phyloP scores from a whole-genome alignment of 148 eudicot genomes.

The Polygonum maritimum region DNA sequence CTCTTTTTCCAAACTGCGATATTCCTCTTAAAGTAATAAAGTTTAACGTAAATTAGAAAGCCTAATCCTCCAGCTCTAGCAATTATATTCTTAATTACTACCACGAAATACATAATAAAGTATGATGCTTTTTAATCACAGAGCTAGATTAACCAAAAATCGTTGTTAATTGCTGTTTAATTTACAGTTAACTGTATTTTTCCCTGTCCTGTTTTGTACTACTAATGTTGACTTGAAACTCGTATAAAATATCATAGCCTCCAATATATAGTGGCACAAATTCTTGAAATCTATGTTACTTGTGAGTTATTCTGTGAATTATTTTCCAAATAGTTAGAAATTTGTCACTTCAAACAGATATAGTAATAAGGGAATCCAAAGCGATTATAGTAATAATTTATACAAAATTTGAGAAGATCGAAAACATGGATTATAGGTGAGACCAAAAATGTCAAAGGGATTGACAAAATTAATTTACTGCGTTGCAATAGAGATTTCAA shows the following conservation, averaged over 20 bases:
- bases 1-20: not conserved
- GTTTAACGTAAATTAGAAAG: not conserved
- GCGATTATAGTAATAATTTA: not conserved
- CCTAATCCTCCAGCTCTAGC: not conserved
- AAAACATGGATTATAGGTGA: slow-evolving; percentile 3
- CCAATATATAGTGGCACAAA: not conserved
- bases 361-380: not conserved
- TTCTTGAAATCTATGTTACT: not conserved
- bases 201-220: too few relatives aligned
- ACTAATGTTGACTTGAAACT: too few relatives aligned
- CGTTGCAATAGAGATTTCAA: not conserved
- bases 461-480: slow-evolving; percentile 4
- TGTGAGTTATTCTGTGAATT: not conserved
- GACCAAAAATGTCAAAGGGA: slow-evolving; percentile 3
- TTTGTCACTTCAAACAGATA: not conserved
- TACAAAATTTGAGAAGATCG: not conserved
- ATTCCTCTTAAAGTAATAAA: not conserved
- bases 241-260: not conserved
- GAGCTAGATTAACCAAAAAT: too few relatives aligned
- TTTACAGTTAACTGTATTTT: too few relatives aligned
- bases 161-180: too few relatives aligned
- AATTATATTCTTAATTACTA: not conserved
- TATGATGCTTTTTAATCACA: too few relatives aligned
- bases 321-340: not conserved
- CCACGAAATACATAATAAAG: not conserved